Base-by-base conservation (phyloP, 306 rosid genomes). In the Delonix regia region DNA sequence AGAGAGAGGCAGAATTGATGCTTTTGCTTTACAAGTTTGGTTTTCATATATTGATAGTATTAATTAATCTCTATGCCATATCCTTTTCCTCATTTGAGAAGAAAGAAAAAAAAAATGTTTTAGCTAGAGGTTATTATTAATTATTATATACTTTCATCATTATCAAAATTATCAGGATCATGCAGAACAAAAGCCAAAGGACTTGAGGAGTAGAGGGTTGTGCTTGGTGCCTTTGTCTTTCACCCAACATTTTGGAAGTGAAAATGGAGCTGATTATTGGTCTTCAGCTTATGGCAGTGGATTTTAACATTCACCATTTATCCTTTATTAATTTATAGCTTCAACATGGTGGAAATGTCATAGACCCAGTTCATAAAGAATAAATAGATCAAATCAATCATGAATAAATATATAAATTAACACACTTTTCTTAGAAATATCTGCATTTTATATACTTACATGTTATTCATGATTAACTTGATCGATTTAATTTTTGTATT, bases 231-330 rank as follows among this genome's bases (percentile, higher is more conserved):
- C 98, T 1, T 71, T 90, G 22, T 90, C 97, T 47, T 85, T 87
- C 87, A 92, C 93, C 68, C 93, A 90, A 24, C 84, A 83, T 64
- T 89, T 92, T 76, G 97, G 93, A 76, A 85, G 74, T 49, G 92
- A 88, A 77, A 92, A 76, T 79, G 97, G 91, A 74, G 89, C 97
- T 76, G 93, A 89, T 85, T 92, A 85, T 27, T 94, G 98, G 97
- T 81, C 94, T 75, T 90, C 91, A 0, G 85, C 89, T 42, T 90
- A 82, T 38, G 92, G 83, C 41, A 64, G 65, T 18, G 88, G 84
- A 61, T 84, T 81, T 79, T 87, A 68, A 81, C 14, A 44, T n/a
- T 11, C 30, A 11, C 3, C 33, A 38, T 19, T 47, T 14, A 19
- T n/a, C 63, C 53, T 16, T 48, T 0, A 16, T 16, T 48, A 47